These are phyloP conservation scores for Candida ficus DNA, from an alignment of 805 yeast genomes.

Conservation along the genomic window DNA sequence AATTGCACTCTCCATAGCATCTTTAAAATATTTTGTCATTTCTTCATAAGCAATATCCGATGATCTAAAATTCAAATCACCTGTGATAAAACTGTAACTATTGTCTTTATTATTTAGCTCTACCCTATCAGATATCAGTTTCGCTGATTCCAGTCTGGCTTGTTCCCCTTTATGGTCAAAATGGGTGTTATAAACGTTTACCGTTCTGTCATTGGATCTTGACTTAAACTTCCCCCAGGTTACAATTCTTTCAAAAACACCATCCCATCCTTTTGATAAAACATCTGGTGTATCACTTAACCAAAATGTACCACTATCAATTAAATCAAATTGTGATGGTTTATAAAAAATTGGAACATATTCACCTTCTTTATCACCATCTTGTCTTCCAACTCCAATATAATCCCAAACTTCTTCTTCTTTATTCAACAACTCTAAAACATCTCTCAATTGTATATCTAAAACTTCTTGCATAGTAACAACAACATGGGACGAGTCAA, in stretches of 20 bases:
- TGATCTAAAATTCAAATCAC: slow-evolving; percentile 53
- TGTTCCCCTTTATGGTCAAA: slow-evolving; percentile 42
- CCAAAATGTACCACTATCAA: slow-evolving; percentile 45
- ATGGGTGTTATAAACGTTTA: slow-evolving; percentile 42
- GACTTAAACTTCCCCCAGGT: slow-evolving; percentile 30
- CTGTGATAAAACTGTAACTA: slow-evolving; percentile 42
- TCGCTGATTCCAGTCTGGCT: slow-evolving; percentile 42
- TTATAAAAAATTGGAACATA: slow-evolving; percentile 44
- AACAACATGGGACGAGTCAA: slow-evolving; percentile 28
- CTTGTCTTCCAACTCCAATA: slow-evolving; percentile 47
- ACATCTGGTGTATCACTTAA: slow-evolving; percentile 46
- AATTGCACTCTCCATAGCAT: slow-evolving; percentile 25
- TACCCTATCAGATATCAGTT: slow-evolving; percentile 36
- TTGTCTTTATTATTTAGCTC: slow-evolving; percentile 27
- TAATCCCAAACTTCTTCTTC: slow-evolving; percentile 36
- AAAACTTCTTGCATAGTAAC: slow-evolving; percentile 47
- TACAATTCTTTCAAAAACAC: slow-evolving; percentile 36
- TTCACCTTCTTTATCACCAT: slow-evolving; percentile 46
- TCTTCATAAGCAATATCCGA: slow-evolving; percentile 39
- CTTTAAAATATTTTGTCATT: slow-evolving; percentile 32
- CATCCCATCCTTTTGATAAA: slow-evolving; percentile 52
- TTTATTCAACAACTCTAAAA: slow-evolving; percentile 29
- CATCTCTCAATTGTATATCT: slow-evolving; percentile 40
- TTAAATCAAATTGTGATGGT: slow-evolving; percentile 31
- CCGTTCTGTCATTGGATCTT: slow-evolving; percentile 9